Percentiles rank a stretch among this genome's conserved stretches.
Conservation (phyloP, 768 basidiomycete species). For the Termitomyces heimii region DNA sequence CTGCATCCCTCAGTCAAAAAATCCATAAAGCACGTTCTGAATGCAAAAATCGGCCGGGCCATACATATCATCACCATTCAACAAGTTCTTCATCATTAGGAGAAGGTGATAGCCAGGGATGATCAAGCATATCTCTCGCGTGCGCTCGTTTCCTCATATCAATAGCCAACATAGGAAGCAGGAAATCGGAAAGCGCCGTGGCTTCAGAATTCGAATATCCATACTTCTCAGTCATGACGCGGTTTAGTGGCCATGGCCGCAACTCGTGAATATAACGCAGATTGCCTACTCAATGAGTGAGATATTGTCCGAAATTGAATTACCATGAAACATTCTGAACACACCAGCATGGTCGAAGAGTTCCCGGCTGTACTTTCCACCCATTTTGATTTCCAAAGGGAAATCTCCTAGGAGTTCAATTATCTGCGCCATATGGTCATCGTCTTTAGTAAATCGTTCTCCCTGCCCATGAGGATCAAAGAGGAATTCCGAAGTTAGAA, state of each 20-base stretch:
- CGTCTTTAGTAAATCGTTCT: constrained; percentile 83
- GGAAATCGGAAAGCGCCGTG: constrained; percentile 52
- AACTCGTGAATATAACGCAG: constrained; percentile 70
- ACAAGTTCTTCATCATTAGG: constrained; percentile 33
- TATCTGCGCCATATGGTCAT: constrained; percentile 95
- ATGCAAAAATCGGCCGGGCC: background rate
- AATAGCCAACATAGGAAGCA: constrained; percentile 70
- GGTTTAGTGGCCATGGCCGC: constrained; percentile 76
- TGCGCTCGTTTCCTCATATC: constrained; percentile 64
- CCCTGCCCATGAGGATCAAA: constrained; percentile 86
- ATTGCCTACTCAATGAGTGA: constrained; percentile 34
- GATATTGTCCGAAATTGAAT: background rate
- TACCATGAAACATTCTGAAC: constrained; percentile 14
- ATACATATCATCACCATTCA: constrained; percentile 33
- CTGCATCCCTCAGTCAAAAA: background rate
- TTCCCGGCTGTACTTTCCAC: constrained; percentile 80
- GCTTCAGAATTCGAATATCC: constrained; percentile 58
- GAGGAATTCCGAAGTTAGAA: constrained; percentile 86
- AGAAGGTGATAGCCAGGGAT: constrained; percentile 59
- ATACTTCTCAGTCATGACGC: constrained; percentile 90
- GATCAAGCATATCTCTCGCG: constrained; percentile 69
- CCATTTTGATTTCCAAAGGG: constrained; percentile 66
- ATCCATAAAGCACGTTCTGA: background rate
- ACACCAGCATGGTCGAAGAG: constrained; percentile 71
- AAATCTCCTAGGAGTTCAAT: constrained; percentile 87